Evolutionary conservation across 2,329 filamentous ascomycete species (phyloP), one percentile per base, ranked within the genome.

Genomic region (Lasiodiplodia gonubiensis): DNA sequence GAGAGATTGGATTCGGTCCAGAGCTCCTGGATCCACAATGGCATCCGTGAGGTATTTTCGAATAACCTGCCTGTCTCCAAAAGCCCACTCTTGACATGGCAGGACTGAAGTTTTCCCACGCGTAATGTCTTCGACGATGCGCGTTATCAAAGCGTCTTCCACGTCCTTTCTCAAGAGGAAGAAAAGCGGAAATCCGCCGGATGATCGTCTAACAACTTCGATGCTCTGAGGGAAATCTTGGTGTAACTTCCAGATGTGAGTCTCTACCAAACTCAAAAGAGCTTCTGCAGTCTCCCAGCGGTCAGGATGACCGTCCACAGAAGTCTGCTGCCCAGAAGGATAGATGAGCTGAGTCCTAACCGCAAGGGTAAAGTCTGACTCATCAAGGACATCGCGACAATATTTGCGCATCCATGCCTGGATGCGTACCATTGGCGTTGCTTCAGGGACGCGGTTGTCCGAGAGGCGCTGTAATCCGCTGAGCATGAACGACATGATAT

Each of bases 401-500:
- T 78, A 72, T 0, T 68, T 68, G 2, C 84, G 78, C 6, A 91
- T 73, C 79, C 84, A 86, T 0, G 74, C 68, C 33, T 90, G 86
- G 0, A 82, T 80, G 0, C 75, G 73, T 2, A 89, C 77, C 82
- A 91, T 86, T 1, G 70, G 71, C 0, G 70, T 73, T 0, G 85
- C 84, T 39, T 84, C 77, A 0, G 74, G 64, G 0, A 80, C 65
- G 2, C 81, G 76, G 1, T 75, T 74, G 55, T 89, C 85, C 0
- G 83, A 81, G 0, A 90, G 73, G 2, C 82, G 81, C 70, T 91
- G 87, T 0, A 87, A 72, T 0, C 87, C 87, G 68, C 87, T 88
- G 2, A 91, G 79, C 71, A 85, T 86, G 74, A 90, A 90, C 0
- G 89, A 91, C 6, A 92, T 77, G 0, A 88, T 79, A 68, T 91